Evolutionary conservation across 1,284 basidiomycete genomes (phyloP).

Genomic region (Trichosporon coremiiforme): DNA sequence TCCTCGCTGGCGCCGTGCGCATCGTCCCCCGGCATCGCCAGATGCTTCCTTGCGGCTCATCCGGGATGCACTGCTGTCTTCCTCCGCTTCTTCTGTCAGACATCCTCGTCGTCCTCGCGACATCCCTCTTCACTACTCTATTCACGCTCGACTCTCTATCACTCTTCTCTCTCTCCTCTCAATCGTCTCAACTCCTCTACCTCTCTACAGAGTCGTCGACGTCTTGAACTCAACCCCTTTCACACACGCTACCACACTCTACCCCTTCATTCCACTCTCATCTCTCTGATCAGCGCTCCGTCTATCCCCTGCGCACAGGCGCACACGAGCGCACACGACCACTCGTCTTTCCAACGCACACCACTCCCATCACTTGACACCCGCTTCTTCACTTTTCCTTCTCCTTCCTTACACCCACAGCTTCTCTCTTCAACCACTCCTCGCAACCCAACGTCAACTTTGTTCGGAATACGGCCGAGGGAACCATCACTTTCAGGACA

Average conservation of each 20-base stretch:
- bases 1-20: not conserved
- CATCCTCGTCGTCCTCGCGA: not conserved
- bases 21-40: not conserved
- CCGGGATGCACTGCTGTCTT: not conserved
- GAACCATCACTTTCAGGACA: conserved; percentile 48
- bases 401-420: conserved; percentile 32
- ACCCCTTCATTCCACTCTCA: not conserved
- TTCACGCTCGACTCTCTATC: not conserved
- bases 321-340: conserved; percentile 16
- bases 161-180: not conserved
- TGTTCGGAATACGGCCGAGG: conserved; percentile 38
- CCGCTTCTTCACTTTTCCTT: not conserved
- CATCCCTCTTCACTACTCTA: not conserved
- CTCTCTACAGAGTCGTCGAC: not conserved
- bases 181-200: not conserved
- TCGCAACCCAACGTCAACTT: conserved; percentile 55
- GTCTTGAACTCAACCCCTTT: not conserved
- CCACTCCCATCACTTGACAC: not conserved
- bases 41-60: conserved; percentile 1
- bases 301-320: conserved; percentile 14
- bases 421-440: conserved; percentile 57
- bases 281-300: conserved; percentile 4
- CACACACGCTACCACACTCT: not conserved
- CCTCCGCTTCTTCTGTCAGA: not conserved
- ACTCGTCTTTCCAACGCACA: conserved; percentile 18